Base-by-base conservation (phyloP, 805 yeast genomes). In the Ogataea chonburiensis region DNA sequence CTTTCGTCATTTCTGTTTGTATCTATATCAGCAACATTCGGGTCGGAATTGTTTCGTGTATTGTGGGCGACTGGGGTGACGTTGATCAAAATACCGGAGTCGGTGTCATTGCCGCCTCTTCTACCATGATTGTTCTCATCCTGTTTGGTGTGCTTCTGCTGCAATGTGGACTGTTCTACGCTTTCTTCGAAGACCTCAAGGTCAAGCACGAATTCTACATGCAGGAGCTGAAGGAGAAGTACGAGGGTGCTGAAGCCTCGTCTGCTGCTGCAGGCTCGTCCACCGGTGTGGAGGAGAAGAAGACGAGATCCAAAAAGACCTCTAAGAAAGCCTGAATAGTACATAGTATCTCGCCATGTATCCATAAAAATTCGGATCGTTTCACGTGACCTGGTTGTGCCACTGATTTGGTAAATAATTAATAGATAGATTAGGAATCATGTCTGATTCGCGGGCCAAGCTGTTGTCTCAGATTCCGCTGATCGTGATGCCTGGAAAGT, bases 121-220 rank as follows among this genome's bases (percentile, higher is more conserved):
- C 82, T 62, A 73, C 82, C 24, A 81, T 91, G 70, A 70, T 86
- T 48, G 76, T 84, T 7, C 59, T 86, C 36, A 68, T 84, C 12
- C 66, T 89, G 34, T 56, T 77, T 15, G 97, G 96, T 47, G 84
- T 88, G n/a, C 63, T 88, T 27, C 70, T 85, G 7, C 72, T 93
- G 49, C 98, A 93, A 66, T 79, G 76, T 35, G 97, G 97, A 23
- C 73, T 91, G 54, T 86, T 84, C 75, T 91, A 84, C 64, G 95
- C 95, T 19, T 47, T 48, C 30, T 45, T 48, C 37, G 60, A 49
- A 30, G 64, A 61, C 38, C 32, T 38, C 16, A 51, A 49, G 33
- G 35, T 48, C 10, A 53, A 55, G 34, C 49, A 49, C 16, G 40
- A 49, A 9, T 60, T 51, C 29, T 48, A 51, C 31, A 31, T 58